Conservation (phyloP, 306 rosid species). For the Gleditsia sinensis region DNA sequence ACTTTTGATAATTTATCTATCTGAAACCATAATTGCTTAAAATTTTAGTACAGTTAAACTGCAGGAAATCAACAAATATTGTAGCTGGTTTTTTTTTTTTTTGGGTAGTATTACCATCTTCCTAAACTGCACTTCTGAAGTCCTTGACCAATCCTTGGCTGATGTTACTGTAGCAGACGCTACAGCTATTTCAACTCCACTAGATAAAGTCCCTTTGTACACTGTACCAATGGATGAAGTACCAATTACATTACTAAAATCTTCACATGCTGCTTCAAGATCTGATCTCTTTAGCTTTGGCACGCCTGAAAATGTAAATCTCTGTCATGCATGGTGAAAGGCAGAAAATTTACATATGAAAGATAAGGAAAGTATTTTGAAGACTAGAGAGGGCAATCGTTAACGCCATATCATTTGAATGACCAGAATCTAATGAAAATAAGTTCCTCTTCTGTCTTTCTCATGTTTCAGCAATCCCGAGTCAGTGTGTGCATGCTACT, state of each 20-base stretch:
- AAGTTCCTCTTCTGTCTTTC: constrained; percentile 7
- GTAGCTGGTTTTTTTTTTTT: background rate
- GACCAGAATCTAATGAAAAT: background rate
- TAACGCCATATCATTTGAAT: constrained; percentile 20
- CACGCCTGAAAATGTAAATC: constrained; percentile 59
- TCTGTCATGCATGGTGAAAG: constrained; percentile 21
- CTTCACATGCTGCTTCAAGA: constrained; percentile 90
- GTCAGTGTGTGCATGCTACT: background rate
- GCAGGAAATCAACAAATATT: constrained; percentile 14
- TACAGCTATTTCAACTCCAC: constrained; percentile 92
- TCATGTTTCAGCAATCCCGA: constrained; percentile 2
- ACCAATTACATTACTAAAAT: constrained; percentile 91
- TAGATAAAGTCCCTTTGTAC: constrained; percentile 93
- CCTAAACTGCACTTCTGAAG: constrained; percentile 68
- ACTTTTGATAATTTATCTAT: constrained; percentile 71
- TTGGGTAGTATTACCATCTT: constrained; percentile 65
- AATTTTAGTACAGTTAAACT: constrained; percentile 31
- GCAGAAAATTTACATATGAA: constrained; percentile 9
- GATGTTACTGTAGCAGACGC: constrained; percentile 57
- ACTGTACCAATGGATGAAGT: constrained; percentile 68
- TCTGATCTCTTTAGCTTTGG: constrained; percentile 89
- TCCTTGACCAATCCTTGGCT: constrained; percentile 64
- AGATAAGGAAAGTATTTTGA: background rate
- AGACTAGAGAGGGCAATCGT: background rate
- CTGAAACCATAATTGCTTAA: constrained; percentile 49